Base-by-base conservation (phyloP, 306 rosid genomes). In the Begonia loranthoides region DNA sequence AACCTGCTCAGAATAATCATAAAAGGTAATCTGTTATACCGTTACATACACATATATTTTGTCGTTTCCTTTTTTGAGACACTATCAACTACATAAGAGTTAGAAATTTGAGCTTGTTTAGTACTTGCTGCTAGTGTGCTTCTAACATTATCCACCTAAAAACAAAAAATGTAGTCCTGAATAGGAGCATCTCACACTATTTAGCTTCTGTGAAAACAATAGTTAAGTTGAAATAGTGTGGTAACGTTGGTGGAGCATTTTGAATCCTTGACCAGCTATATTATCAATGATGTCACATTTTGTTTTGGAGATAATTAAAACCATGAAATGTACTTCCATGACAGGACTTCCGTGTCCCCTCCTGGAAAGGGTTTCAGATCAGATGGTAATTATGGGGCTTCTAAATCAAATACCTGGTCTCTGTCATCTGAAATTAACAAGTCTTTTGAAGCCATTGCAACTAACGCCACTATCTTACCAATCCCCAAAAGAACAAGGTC, bases 401-500 rank as follows among this genome's bases (percentile, higher is more conserved):
- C 70, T 34, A 68, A 45, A 63, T 53, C 57, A 49, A 53, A 57
- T 61, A 66, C 49, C 10, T 63, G 24, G 49, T 43, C 69, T 41
- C 34, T 52, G 51, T 64, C 70, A 38, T 44, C 55, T 58, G 50
- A 49, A 56, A 55, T 51, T 51, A 62, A 56, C 59, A 45, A 41
- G 45, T 16, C 51, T 64, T 36, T 70, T 13, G 71, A 64, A 64
- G 62, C 49, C 43, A 21, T 52, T 36, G 61, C 65, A 54, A 64
- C 52, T 46, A 66, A 57, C 64, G 49, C 68, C 56, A 49, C 65
- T 34, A 54, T 60, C 68, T 66, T 76, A 58, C 55, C 28, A 15
- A 67, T 68, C 61, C 58, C 76, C 41, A 86, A 90, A 77, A 90
- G 99, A 76, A 68, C 79, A 49, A 82, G 94, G 69, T 82, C 88